Evolutionary conservation across 192 early-diverging fungal genomes (phyloP), one percentile per base, ranked within the genome.

Genomic region (Entomortierella lignicola): DNA sequence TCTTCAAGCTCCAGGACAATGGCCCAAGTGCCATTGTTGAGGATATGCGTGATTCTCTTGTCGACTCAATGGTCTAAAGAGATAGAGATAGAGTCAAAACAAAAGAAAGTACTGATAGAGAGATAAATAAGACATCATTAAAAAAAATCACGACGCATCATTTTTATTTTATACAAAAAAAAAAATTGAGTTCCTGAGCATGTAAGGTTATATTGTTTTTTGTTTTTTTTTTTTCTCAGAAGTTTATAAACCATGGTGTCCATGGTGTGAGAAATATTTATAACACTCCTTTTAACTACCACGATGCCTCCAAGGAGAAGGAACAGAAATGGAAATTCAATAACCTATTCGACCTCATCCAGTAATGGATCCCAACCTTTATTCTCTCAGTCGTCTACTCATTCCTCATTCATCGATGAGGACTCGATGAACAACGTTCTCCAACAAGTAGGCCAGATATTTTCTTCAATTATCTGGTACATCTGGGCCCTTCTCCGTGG

Each of bases 1-100:
- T 99, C 75, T 99, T 99, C 87, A 97, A 96, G 87, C 89, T 99
- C 25, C 95, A 97, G 69, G 95, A 97, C 69, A 90, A 91, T 50
- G 91, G 94, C 65, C 95, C 93, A 6, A 92, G 92, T 10, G 92
- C 93, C 52, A 94, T 98, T 84, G 94, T 98, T 60, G 94, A 91
- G 66, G 93, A 98, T 52, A 91, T 99, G 90, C 90, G 97, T 58
- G 96, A 98, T 81, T 89, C 93, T 29, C 85, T 99, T 34, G 95
- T 99, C 32, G 98, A 99, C 80, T 89, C 89, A 61, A 90, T 89
- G 73, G 87, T 84, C 60, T 93, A 92, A 82, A 77, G 63, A 42
- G 43, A 13, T 56, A 66, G n/a, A 56, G 27, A 15, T 17, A 50
- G 4, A 50, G 21, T 3, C 47, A 50, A 3, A 17, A 10, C 47